Evolutionary conservation across 2,329 filamentous ascomycete species (phyloP), one percentile per base, ranked within the genome.

Genomic region (Falciphora oryzae): DNA sequence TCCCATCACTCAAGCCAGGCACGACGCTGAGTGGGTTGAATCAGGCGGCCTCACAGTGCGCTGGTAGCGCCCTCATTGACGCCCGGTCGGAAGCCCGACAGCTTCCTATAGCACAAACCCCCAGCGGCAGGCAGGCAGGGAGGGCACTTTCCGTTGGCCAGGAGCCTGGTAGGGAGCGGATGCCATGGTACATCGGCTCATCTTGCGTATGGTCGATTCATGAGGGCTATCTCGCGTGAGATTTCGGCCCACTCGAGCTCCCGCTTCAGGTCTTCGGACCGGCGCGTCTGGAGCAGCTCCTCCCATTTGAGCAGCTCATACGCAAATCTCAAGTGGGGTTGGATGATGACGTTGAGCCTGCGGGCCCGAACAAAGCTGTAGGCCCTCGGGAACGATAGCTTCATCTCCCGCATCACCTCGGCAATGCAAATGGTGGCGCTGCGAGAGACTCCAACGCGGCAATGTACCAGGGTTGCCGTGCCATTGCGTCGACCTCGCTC

Each of bases 391-490:
- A 98, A 94, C 0, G 92, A 95, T 68, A 97, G 79, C 28, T 86
- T 83, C 70, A 92, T 77, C 31, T 89, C 83, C 50, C 89, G 88
- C 95, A 99, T 99, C 50, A 98, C 92, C 76, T 98, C 93, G n/a
- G 95, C 95, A 71, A 99, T 99, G 75, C 95, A 98, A 67, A 99
- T 97, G 1, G 94, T 99, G 16, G 95, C 95, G 67, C 92, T 97
- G 63, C 95, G 87, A 62, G 93, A 97, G 64, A 99, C 95, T 61
- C 95, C 95, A 10, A 99, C 95, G 25, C 95, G 89, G 75, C 95
- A 99, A 75, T 99, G 95, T 22, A 99, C 95, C 65, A 99, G 83
- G 0, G 95, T 98, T 29, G 94, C 92, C 5, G 86, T 91, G 35
- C 90, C 89, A 58, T 90, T 89, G 53, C 79, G 78, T 73, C 89